phyloP scores from a whole-genome alignment of 1,284 basidiomycete genomes.

The Agroathelia rolfsii region DNA sequence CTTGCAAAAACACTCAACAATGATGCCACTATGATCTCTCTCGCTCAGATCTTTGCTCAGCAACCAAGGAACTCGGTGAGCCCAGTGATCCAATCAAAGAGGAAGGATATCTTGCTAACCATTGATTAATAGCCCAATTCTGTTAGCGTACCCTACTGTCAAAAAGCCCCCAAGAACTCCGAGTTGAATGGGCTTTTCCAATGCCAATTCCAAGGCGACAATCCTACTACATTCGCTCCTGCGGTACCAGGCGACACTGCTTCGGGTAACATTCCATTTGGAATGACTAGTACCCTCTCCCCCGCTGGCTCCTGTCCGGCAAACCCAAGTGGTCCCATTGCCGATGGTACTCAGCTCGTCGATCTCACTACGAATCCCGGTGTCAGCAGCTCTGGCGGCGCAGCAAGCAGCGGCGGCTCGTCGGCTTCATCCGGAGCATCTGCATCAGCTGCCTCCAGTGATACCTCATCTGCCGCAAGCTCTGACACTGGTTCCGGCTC shows the following conservation, averaged over 20 bases:
- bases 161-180: slow-evolving; percentile 34
- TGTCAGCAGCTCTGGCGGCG: slow-evolving; percentile 12
- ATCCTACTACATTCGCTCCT: slow-evolving; percentile 33
- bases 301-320: slow-evolving; percentile 45
- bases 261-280: slow-evolving; percentile 42
- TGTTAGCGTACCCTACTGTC: slow-evolving; percentile 39
- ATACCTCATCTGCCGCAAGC: slow-evolving; percentile 6
- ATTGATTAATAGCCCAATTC: slow-evolving; percentile 34
- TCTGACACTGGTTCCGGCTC: slow-evolving; percentile 6
- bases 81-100: too few species aligned
- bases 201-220: slow-evolving; percentile 41
- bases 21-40: slow-evolving; percentile 20
- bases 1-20: slow-evolving; percentile 21
- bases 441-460: slow-evolving; percentile 9
- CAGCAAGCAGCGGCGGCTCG: slow-evolving; percentile 6
- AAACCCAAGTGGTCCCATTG: slow-evolving; percentile 24
- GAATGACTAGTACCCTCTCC: slow-evolving; percentile 26
- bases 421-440: slow-evolving; percentile 21
- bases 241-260: slow-evolving; percentile 24
- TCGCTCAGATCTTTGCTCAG: slow-evolving; percentile 35
- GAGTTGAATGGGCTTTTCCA: slow-evolving; percentile 47
- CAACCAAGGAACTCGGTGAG: slow-evolving; percentile 42
- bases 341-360: slow-evolving; percentile 43
- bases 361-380: slow-evolving; percentile 35
- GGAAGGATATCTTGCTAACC: neutral